Evolutionary conservation across 257 asterid genomes (phyloP).

Genomic region (Salvia miltiorrhiza): DNA sequence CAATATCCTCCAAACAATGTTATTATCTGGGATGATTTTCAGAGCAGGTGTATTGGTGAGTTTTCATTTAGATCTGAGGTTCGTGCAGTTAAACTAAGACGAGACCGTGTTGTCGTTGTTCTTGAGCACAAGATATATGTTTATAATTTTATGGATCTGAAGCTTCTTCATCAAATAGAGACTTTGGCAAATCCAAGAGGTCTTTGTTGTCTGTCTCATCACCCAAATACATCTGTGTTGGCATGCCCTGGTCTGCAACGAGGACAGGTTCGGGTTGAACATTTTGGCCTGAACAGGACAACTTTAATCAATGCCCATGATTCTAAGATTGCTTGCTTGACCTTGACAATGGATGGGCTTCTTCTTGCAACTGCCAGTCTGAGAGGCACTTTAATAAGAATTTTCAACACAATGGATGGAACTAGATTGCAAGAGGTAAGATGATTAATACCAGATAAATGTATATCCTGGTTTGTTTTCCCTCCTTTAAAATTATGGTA

Average conservation of each 20-base stretch:
- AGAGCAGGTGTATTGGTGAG: constrained; percentile 87
- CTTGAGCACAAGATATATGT: constrained; percentile 94
- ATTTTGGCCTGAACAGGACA: constrained; percentile 82
- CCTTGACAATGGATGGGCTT: constrained; percentile 78
- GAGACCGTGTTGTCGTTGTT: constrained; percentile 77
- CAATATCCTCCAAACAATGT: constrained; percentile 90
- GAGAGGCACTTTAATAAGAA: constrained; percentile 88
- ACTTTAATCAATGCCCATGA: constrained; percentile 74
- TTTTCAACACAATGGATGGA: constrained; percentile 96
- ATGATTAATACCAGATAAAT: not conserved
- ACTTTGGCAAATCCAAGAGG: constrained; percentile 81
- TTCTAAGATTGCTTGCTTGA: constrained; percentile 78
- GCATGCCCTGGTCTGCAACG: constrained; percentile 81
- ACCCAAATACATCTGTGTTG: constrained; percentile 67
- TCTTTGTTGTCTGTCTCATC: constrained; percentile 87
- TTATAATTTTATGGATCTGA: constrained; percentile 76
- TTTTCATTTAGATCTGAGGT: constrained; percentile 92
- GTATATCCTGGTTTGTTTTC: not conserved
- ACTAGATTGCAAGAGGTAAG: constrained; percentile 90
- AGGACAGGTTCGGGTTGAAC: constrained; percentile 92
- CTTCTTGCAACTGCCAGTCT: constrained; percentile 94
- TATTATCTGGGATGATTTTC: constrained; percentile 96
- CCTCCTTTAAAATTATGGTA: not conserved
- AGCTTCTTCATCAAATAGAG: constrained; percentile 93
- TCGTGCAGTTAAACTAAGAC: constrained; percentile 78